Conservation (phyloP, 1,139 yeast species). For the Arxiozyma slooffiae region DNA sequence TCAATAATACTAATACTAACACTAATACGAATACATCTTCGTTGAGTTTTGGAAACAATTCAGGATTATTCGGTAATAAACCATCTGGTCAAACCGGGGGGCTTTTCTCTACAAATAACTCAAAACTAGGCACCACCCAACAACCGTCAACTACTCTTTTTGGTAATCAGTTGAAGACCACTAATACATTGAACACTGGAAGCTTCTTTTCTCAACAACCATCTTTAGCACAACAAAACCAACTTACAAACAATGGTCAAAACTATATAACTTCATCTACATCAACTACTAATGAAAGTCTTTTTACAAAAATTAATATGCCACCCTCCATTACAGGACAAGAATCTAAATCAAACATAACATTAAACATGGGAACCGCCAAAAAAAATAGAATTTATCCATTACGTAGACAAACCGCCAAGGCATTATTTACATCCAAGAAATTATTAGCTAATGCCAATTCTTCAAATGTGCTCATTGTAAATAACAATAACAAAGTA, state of each 20-base stretch:
- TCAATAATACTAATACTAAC: constrained; percentile 9
- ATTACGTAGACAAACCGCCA: constrained; percentile 47
- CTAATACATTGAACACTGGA: background rate
- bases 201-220: constrained; percentile 13
- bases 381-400: constrained; percentile 51
- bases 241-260: constrained; percentile 53
- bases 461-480: background rate
- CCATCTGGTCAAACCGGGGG: constrained; percentile 3
- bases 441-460: background rate
- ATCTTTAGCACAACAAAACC: constrained; percentile 18
- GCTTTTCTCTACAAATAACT: constrained; percentile 4
- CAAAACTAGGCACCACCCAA: background rate
- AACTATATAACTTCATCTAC: background rate
- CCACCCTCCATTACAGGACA: constrained; percentile 42
- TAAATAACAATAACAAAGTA: background rate
- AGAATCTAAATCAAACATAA: constrained; percentile 37
- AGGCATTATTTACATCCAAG: constrained; percentile 29
- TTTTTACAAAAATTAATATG: constrained; percentile 36
- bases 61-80: constrained; percentile 21
- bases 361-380: constrained; percentile 39
- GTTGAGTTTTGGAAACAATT: constrained; percentile 21
- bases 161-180: constrained; percentile 18
- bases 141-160: constrained; percentile 26
- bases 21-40: constrained; percentile 6
- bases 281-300: constrained; percentile 29